phyloP scores from a whole-genome alignment of 768 basidiomycete species.

The Suillus variegatus region DNA sequence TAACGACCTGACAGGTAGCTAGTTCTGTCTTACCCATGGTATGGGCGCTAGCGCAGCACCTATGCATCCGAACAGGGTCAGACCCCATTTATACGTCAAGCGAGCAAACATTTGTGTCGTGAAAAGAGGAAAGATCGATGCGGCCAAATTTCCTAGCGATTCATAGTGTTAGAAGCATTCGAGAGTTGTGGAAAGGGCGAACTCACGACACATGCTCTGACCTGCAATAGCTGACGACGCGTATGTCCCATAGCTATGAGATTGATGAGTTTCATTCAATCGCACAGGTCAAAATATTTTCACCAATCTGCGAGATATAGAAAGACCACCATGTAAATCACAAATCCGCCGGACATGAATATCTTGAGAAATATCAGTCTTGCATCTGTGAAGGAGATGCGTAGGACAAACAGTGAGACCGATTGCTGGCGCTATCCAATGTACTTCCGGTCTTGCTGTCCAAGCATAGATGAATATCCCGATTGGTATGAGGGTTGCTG shows the following conservation, averaged over 20 bases:
- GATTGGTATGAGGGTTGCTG: conserved; percentile 49
- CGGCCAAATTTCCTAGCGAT: conserved; percentile 43
- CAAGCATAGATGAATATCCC: conserved; percentile 73
- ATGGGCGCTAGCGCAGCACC: conserved; percentile 53
- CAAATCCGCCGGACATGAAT: conserved; percentile 47
- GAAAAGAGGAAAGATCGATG: conserved; percentile 58
- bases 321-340: conserved; percentile 53
- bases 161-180: not conserved
- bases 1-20: conserved; percentile 2
- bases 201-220: conserved; percentile 53
- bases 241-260: conserved; percentile 47
- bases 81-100: conserved; percentile 56
- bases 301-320: conserved; percentile 60
- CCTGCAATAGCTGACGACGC: conserved; percentile 65
- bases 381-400: not conserved
- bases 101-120: conserved; percentile 53
- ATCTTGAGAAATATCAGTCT: conserved; percentile 28
- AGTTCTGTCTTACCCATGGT: conserved; percentile 42
- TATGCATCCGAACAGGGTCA: conserved; percentile 50
- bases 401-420: conserved; percentile 10
- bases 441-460: conserved; percentile 53
- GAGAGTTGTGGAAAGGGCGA: not conserved
- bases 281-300: conserved; percentile 13
- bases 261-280: conserved; percentile 1
- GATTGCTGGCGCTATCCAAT: conserved; percentile 48